Conservation (phyloP, 192 early-diverging fungal genomes). For the Dispira parvispora region DNA sequence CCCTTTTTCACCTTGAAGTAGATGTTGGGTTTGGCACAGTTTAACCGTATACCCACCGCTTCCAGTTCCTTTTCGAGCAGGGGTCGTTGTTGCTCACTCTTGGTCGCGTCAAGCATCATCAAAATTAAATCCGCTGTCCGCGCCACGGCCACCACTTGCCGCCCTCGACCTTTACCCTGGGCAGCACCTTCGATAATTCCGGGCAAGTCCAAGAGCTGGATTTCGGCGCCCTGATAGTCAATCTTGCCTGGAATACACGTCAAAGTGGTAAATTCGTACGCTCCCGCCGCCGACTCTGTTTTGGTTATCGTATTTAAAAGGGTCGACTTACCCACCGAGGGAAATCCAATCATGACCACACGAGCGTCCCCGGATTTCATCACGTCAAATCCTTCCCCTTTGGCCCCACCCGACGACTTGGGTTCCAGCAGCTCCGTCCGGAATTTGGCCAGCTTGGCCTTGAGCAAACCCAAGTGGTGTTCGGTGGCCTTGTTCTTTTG, state of each 20-base stretch:
- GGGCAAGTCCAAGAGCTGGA: conserved; percentile 95
- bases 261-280: conserved; percentile 93
- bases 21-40: conserved; percentile 74
- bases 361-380: conserved; percentile 94
- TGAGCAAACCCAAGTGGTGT: conserved; percentile 94
- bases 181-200: conserved; percentile 97
- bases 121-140: conserved; percentile 90
- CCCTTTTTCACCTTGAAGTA: conserved; percentile 96
- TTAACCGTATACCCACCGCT: conserved; percentile 89
- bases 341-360: conserved; percentile 90
- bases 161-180: conserved; percentile 93
- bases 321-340: conserved; percentile 99
- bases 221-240: conserved; percentile 85
- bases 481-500: conserved; percentile 99
- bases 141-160: conserved; percentile 95
- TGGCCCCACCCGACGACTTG: conserved; percentile 33
- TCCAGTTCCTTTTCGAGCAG: conserved; percentile 87
- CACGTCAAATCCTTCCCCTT: conserved; percentile 91
- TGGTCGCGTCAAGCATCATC: conserved; percentile 98
- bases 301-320: conserved; percentile 81
- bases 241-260: conserved; percentile 93
- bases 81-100: conserved; percentile 63
- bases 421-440: conserved; percentile 62
- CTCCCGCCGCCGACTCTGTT: conserved; percentile 74
- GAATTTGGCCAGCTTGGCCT: conserved; percentile 85